Percentiles rank a stretch among this genome's conserved stretches.
These are phyloP conservation scores for Candida pseudoglaebosa DNA, from an alignment of 805 yeast genomes.

Conservation along the genomic window DNA sequence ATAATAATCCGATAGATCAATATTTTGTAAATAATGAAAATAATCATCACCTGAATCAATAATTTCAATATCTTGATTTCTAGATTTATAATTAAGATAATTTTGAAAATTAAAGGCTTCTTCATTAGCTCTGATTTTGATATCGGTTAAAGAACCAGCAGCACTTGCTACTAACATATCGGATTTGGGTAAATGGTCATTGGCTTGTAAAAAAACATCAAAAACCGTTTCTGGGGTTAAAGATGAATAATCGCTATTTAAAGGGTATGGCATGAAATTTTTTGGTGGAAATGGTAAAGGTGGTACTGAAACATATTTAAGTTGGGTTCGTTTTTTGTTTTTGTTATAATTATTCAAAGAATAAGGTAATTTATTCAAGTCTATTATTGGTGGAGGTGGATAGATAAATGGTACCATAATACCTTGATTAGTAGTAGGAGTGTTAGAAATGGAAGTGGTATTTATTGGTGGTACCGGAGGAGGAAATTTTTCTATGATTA, in stretches of 20 bases:
- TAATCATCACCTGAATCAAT: constrained; percentile 15
- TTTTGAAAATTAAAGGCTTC: constrained; percentile 22
- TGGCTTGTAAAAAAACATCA: constrained; percentile 31
- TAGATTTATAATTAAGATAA: not conserved
- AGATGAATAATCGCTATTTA: constrained; percentile 31
- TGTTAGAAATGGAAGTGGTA: constrained; percentile 2
- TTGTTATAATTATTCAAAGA: constrained; percentile 14
- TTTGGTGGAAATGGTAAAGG: constrained; percentile 45
- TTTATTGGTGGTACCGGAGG: constrained; percentile 38
- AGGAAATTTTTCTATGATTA: constrained; percentile 27
- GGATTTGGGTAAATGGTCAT: constrained; percentile 31
- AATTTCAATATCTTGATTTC: not conserved
- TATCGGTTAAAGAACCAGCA: constrained; percentile 39
- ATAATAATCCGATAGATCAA: constrained; percentile 19
- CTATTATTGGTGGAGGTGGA: constrained; percentile 39
- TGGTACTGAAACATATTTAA: constrained; percentile 20
- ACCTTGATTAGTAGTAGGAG: constrained; percentile 17
- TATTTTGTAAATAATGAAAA: constrained; percentile 18
- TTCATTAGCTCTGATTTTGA: constrained; percentile 27
- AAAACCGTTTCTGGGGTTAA: constrained; percentile 36
- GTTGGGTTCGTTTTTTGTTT: constrained; percentile 1
- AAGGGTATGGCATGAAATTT: constrained; percentile 43
- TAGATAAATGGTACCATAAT: constrained; percentile 42
- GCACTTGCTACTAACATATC: constrained; percentile 47
- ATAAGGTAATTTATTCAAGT: constrained; percentile 18